Percentiles rank a stretch among this genome's conserved stretches.
Conservation (phyloP, 2,329 filamentous ascomycete species). For the Orbilia brochopaga region DNA sequence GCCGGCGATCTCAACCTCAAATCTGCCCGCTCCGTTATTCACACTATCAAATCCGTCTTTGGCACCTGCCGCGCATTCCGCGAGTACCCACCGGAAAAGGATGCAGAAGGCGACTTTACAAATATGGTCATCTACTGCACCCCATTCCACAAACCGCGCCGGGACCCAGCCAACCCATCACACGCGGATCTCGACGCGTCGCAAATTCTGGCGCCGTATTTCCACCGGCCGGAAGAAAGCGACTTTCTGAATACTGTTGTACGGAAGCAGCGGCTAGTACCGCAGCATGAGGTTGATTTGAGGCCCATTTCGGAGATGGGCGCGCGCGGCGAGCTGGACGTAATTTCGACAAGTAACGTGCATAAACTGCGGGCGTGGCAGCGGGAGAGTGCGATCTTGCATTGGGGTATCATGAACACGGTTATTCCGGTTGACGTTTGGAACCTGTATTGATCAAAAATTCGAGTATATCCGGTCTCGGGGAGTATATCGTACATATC, state of each 20-base stretch:
- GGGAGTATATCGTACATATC: neutral
- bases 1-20: slow-evolving; percentile 83
- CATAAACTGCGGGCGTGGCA: slow-evolving; percentile 73
- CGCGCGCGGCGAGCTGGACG: slow-evolving; percentile 57
- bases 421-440: slow-evolving; percentile 80
- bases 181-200: slow-evolving; percentile 59
- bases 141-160: slow-evolving; percentile 62
- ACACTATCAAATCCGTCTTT: slow-evolving; percentile 82
- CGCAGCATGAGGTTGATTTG: slow-evolving; percentile 71
- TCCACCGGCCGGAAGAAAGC: slow-evolving; percentile 68
- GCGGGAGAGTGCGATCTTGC: slow-evolving; percentile 75
- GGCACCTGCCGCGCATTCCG: slow-evolving; percentile 90
- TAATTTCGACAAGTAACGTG: slow-evolving; percentile 59
- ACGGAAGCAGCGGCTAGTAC: slow-evolving; percentile 72
- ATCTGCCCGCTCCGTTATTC: slow-evolving; percentile 76
- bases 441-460: slow-evolving; percentile 57
- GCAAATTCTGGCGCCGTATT: slow-evolving; percentile 58
- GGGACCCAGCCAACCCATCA: slow-evolving; percentile 54
- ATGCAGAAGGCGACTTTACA: slow-evolving; percentile 74
- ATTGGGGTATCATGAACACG: slow-evolving; percentile 90
- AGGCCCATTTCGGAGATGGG: slow-evolving; percentile 47
- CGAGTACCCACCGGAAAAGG: slow-evolving; percentile 67
- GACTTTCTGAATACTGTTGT: slow-evolving; percentile 78
- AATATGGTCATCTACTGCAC: slow-evolving; percentile 97
- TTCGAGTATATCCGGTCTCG: slow-evolving; percentile 13